Evolutionary conservation across 306 rosid species (phyloP).

Genomic region (Prinsepia uniflora): DNA sequence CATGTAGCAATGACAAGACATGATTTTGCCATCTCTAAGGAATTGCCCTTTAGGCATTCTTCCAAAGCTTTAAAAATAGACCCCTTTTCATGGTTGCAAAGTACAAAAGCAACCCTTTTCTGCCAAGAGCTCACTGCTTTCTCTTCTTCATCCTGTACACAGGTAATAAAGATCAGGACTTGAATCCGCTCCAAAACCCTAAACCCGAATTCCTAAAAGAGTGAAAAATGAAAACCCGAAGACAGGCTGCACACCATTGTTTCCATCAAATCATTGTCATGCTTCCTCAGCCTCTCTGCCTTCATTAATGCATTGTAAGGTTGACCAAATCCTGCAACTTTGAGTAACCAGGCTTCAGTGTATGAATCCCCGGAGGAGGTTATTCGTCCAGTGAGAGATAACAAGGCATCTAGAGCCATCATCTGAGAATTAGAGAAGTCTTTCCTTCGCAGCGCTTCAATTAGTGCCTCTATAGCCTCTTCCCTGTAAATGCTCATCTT

Average conservation of each 20-base stretch:
- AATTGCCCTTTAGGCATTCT: conserved; percentile 72
- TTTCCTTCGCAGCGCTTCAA: conserved; percentile 68
- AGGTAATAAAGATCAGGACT: conserved; percentile 18
- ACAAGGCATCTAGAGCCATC: conserved; percentile 62
- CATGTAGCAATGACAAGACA: conserved; percentile 82
- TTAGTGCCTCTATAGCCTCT: conserved; percentile 74
- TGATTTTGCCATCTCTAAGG: conserved; percentile 61
- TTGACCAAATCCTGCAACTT: conserved; percentile 79
- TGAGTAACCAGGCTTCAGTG: conserved; percentile 79
- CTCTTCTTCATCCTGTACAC: conserved; percentile 71
- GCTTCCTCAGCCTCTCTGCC: conserved; percentile 45
- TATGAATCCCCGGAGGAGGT: conserved; percentile 69
- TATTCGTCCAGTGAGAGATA: conserved; percentile 65
- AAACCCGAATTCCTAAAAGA: too few species aligned
- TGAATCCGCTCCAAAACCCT: neutral
- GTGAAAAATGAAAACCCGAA: conserved; percentile 17
- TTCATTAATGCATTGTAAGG: conserved; percentile 68
- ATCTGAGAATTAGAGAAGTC: conserved; percentile 61
- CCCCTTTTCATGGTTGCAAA: conserved; percentile 84
- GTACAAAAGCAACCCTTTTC: conserved; percentile 68
- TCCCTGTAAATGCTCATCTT: conserved; percentile 96
- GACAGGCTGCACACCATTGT: conserved; percentile 46
- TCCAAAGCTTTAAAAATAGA: conserved; percentile 78
- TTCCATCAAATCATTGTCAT: conserved; percentile 46
- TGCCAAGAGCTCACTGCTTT: conserved; percentile 67